Conservation (phyloP, 108 stramenopile genomes). For the Parmales sp. region DNA sequence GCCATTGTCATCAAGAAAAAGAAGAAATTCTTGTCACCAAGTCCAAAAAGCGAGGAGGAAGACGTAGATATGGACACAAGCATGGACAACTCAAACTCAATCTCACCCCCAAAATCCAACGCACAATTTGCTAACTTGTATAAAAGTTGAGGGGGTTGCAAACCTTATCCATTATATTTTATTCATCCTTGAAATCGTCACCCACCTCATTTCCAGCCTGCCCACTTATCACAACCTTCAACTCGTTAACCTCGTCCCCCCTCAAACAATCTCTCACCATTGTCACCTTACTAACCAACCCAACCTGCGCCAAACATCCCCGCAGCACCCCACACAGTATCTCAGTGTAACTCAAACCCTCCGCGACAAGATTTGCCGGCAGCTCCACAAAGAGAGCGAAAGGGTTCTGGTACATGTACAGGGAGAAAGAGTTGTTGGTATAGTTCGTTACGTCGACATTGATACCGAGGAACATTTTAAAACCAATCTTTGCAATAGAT, state of each 20-base stretch:
- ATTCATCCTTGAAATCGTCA: too few species aligned
- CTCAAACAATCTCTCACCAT: slow-evolving; percentile 63
- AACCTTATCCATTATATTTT: too few species aligned
- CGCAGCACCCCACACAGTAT: slow-evolving; percentile 82
- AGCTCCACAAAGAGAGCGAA: slow-evolving; percentile 85
- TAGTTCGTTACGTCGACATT: slow-evolving; percentile 63
- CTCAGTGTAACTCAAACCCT: slow-evolving; percentile 68
- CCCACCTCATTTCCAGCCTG: too few species aligned
- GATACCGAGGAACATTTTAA: slow-evolving; percentile 90
- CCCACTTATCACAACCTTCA: slow-evolving; percentile 64
- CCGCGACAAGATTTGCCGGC: slow-evolving; percentile 37
- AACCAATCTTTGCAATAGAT: slow-evolving; percentile 77
- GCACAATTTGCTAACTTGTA: too few species aligned
- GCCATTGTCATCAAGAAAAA: too few species aligned
- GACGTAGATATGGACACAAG: too few species aligned
- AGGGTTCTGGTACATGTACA: slow-evolving; percentile 81
- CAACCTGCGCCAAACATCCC: slow-evolving; percentile 87
- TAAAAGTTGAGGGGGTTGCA: too few species aligned
- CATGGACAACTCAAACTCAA: too few species aligned
- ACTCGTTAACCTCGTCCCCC: slow-evolving; percentile 85
- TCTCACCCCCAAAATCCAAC: too few species aligned
- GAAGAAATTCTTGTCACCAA: too few species aligned
- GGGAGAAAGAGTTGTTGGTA: slow-evolving; percentile 55
- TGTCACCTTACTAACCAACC: slow-evolving; percentile 63
- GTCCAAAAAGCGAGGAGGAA: too few species aligned